phyloP scores from a whole-genome alignment of 257 asterid genomes.

The Solanum pinnatisectum region DNA sequence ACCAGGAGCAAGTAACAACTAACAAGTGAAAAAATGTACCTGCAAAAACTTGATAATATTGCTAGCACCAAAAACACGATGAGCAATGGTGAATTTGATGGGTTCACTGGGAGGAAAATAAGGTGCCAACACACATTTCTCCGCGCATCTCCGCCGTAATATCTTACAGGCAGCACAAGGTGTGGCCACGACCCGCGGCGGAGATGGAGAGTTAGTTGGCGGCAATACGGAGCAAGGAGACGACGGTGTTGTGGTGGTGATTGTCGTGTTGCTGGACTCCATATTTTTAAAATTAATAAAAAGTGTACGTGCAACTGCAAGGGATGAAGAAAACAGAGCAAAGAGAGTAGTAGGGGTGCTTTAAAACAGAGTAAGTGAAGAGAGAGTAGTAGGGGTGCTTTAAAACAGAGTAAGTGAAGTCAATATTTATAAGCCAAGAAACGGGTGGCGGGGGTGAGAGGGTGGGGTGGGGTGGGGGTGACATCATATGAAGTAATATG shows the following conservation, averaged over 20 bases:
- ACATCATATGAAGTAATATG: neutral
- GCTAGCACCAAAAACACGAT: conserved; percentile 91
- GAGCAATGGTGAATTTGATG: conserved; percentile 68
- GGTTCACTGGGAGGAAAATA: conserved; percentile 78
- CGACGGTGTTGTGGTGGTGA: conserved; percentile 12
- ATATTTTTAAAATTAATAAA: neutral
- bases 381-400: neutral
- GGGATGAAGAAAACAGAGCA: neutral
- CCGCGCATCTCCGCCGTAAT: conserved; percentile 55
- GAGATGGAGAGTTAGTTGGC: conserved; percentile 12
- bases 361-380: neutral
- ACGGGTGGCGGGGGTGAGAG: neutral
- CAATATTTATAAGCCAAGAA: conserved; percentile 12
- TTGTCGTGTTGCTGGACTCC: neutral
- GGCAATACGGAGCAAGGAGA: conserved; percentile 18
- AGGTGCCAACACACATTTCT: conserved; percentile 72
- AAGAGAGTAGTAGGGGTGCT: neutral
- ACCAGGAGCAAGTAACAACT: neutral
- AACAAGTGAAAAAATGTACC: conserved; percentile 21
- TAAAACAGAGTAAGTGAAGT: neutral
- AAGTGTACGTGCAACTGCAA: neutral
- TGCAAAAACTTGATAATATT: conserved; percentile 76
- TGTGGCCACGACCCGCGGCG: conserved; percentile 29
- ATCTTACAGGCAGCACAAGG: conserved; percentile 87
- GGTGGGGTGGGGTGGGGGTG: neutral